phyloP scores from a whole-genome alignment of 768 basidiomycete species.

The Kwoniella shandongensis region DNA sequence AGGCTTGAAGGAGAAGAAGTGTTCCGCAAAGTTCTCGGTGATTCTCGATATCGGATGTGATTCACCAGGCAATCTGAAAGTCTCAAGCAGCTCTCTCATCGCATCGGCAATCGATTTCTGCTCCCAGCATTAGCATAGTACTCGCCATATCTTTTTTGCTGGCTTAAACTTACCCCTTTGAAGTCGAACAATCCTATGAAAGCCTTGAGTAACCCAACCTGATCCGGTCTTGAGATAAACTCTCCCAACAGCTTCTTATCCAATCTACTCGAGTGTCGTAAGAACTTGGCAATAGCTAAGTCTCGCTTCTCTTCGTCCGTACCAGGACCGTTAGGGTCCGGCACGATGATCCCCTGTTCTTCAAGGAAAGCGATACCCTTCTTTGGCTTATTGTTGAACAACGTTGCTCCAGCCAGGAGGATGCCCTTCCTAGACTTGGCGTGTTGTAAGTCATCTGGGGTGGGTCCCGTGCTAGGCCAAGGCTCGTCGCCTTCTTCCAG shows the following conservation, averaged over 20 bases:
- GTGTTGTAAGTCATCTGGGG: slow-evolving; percentile 63
- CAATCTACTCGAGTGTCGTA: slow-evolving; percentile 77
- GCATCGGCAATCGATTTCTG: slow-evolving; percentile 95
- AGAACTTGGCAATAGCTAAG: slow-evolving; percentile 67
- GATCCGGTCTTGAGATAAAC: slow-evolving; percentile 84
- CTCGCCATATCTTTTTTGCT: background rate
- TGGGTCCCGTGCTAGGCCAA: slow-evolving; percentile 65
- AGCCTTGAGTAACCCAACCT: slow-evolving; percentile 76
- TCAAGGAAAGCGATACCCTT: slow-evolving; percentile 84
- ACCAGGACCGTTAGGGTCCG: slow-evolving; percentile 22
- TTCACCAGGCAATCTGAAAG: slow-evolving; percentile 93
- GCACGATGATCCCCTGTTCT: slow-evolving; percentile 76
- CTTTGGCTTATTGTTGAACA: slow-evolving; percentile 93
- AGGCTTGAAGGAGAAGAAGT: slow-evolving; percentile 81
- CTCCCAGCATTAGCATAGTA: background rate
- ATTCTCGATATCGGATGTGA: slow-evolving; percentile 89
- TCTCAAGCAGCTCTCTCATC: slow-evolving; percentile 88
- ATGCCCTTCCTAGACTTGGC: slow-evolving; percentile 81
- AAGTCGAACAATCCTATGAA: slow-evolving; percentile 90
- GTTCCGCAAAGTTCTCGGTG: slow-evolving; percentile 88
- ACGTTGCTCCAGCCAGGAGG: slow-evolving; percentile 74
- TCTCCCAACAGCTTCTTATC: slow-evolving; percentile 94
- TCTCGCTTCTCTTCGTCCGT: slow-evolving; percentile 40
- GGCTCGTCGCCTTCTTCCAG: slow-evolving; percentile 58
- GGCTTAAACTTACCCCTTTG: slow-evolving; percentile 64